These are phyloP conservation scores for Candida loeiensis DNA, from an alignment of 805 yeast species.

Conservation along the genomic window DNA sequence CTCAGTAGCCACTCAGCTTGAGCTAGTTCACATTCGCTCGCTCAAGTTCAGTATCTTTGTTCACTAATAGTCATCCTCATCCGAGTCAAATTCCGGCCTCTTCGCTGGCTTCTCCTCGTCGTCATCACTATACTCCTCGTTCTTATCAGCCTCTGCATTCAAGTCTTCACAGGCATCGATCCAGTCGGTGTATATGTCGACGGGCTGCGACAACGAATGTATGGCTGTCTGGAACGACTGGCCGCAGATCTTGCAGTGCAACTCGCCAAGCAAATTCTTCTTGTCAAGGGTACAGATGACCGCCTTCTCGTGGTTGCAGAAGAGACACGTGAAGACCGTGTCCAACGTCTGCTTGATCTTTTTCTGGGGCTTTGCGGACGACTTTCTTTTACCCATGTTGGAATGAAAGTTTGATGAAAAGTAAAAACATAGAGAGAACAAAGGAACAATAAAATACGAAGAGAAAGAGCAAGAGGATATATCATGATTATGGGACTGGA, in stretches of 20 bases:
- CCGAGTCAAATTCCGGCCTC: conserved; percentile 6
- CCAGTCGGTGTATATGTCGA: conserved; percentile 96
- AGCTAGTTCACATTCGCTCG: not conserved
- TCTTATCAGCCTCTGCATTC: conserved; percentile 56
- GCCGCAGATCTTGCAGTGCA: conserved; percentile 91
- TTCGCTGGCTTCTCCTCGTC: conserved; percentile 18
- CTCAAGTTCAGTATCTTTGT: too few species aligned
- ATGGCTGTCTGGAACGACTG: conserved; percentile 88
- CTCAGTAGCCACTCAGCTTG: not conserved
- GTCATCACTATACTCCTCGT: conserved; percentile 32
- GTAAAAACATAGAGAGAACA: not conserved
- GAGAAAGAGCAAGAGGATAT: too few species aligned
- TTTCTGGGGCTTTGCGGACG: conserved; percentile 77
- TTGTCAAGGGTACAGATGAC: conserved; percentile 87
- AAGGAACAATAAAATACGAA: not conserved
- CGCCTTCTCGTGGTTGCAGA: conserved; percentile 93
- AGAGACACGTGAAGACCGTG: conserved; percentile 81
- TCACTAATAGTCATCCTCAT: conserved; percentile 4
- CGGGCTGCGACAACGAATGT: conserved; percentile 81
- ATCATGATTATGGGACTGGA: too few species aligned
- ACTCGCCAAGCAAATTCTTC: conserved; percentile 75
- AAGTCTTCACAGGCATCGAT: conserved; percentile 92
- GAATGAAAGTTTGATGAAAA: not conserved
- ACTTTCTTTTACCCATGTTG: conserved; percentile 73
- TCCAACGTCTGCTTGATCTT: conserved; percentile 75